Conservation (phyloP, 179 eudicot species). For the Vitellaria paradoxa region DNA sequence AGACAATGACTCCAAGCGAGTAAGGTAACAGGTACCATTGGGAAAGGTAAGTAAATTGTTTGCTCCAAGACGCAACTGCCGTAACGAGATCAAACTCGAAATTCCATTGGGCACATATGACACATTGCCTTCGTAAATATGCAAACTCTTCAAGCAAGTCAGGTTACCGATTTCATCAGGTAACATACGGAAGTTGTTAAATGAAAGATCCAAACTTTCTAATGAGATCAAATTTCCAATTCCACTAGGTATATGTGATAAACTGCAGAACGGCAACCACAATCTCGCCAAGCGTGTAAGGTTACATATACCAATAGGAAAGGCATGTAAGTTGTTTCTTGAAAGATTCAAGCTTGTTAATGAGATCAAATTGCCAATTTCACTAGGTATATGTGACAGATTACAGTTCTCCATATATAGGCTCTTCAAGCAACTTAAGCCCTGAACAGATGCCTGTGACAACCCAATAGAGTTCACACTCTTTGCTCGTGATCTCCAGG, state of each 20-base stretch:
- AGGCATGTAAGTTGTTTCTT: background rate
- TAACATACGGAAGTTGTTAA: too few species aligned
- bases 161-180: too few species aligned
- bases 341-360: background rate
- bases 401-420: background rate
- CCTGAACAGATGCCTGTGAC: background rate
- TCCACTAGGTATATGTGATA: too few species aligned
- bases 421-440: background rate
- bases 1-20: background rate
- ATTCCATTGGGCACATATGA: background rate
- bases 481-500: background rate
- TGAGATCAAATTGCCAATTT: constrained; percentile 5
- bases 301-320: background rate
- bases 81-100: background rate
- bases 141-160: too few species aligned
- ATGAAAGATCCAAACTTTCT: too few species aligned
- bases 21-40: background rate
- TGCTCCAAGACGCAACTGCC: background rate
- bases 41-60: background rate
- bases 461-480: background rate
- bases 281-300: background rate
- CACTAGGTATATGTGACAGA: background rate
- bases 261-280: too few species aligned
- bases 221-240: too few species aligned
- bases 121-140: background rate